Percentiles rank a stretch among this genome's conserved stretches.
Evolutionary conservation across 73 alveolate genomes (phyloP).

Genomic region (Tetrahymena thermophila): DNA sequence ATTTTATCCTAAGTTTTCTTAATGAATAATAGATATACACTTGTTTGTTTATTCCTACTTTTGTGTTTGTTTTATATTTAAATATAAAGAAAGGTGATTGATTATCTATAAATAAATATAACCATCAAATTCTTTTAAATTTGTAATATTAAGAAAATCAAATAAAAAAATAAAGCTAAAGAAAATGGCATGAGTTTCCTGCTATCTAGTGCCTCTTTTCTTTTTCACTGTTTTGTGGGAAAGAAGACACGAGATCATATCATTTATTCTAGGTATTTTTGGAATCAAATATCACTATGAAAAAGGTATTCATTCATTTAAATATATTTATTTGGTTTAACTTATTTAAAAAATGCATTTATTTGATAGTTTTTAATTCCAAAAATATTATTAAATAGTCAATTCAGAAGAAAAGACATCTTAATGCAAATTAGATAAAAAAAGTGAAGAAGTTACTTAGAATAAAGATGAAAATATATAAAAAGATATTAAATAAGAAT

Average conservation of each 20-base stretch:
- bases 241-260: neutral
- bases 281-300: neutral
- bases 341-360: neutral
- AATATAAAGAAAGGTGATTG: too few relatives aligned
- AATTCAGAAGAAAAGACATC: neutral
- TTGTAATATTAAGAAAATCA: neutral
- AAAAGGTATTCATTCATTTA: neutral
- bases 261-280: neutral
- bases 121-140: neutral
- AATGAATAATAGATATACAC: neutral
- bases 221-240: neutral
- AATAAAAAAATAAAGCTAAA: neutral
- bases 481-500: neutral
- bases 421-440: neutral
- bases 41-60: neutral
- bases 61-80: neutral
- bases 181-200: neutral
- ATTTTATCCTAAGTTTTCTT: too few relatives aligned
- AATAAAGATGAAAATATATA: neutral
- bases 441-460: neutral
- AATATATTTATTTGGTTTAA: too few relatives aligned
- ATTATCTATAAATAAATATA: too few relatives aligned
- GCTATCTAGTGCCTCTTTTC: slow-evolving; percentile 1
- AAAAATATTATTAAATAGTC: neutral
- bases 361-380: neutral